Evolutionary conservation across 306 rosid genomes (phyloP), one percentile per base, ranked within the genome.

Genomic region (Quercus aquifolioides): DNA sequence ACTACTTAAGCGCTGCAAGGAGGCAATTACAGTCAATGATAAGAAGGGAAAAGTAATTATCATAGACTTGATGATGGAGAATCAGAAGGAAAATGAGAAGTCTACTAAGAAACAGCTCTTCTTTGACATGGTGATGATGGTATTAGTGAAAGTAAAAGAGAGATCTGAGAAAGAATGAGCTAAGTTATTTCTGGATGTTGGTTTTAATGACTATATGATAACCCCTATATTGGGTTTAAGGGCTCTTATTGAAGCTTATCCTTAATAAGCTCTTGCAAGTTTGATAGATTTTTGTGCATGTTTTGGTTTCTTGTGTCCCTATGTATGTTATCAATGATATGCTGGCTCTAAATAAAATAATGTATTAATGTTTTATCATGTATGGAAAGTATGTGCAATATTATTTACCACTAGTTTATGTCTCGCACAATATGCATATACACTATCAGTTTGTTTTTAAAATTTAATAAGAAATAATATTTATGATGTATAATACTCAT

Each of bases 111-210:
- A 75, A 5, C 74, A 82, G 8, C 69, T 82, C 11, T 76, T 58
- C 43, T 82, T 71, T 14, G 85, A 82, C 8, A 51, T 82, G 74
- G 2, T 82, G 74, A 72, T 82, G 85, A 71, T 81, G 84, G 58
- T 19, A 23, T 2, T 31, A 1, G n/a, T 35, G 20, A 55, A 0
- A 33, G 78, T 78, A 18, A 82, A 59, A 71, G 85, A 82, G 70
- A 76, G 78, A 14, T 30, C 25, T 13, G 51, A 63, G 26, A 72
- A 63, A 35, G 85, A 76, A 14, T 82, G 78, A 78, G 81, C 56
- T 18, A 71, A 28, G 13, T 9, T 82, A 2, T 60, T 82, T 30
- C 5, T 46, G 12, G 41, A 76, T 21, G 78, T 64, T 62, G 85
- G 81, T 12, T 82, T 82, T 19, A 52, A 51, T 19, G 21, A 62